Conservation (phyloP, 768 basidiomycete species). For the Pleurotus giganteus region DNA sequence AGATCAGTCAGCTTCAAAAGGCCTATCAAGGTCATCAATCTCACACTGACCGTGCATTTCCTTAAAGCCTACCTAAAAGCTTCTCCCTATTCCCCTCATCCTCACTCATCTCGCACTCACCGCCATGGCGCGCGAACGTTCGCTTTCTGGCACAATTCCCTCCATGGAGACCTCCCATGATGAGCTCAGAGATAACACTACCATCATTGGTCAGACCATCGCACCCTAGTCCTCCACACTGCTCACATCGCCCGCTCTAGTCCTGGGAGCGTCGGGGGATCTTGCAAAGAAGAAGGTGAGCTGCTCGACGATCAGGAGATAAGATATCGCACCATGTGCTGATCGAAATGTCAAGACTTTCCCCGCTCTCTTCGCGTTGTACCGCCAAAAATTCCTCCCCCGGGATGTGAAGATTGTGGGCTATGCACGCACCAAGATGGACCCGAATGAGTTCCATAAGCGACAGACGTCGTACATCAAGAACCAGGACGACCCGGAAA, state of each 20-base stretch:
- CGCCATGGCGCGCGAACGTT: constrained; percentile 46
- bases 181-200: constrained; percentile 81
- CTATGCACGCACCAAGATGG: constrained; percentile 97
- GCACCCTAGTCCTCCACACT: constrained; percentile 1
- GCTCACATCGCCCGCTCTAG: constrained; percentile 36
- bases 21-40: constrained; percentile 5
- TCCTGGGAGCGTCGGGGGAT: constrained; percentile 95
- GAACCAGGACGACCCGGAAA: constrained; percentile 56
- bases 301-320: constrained; percentile 4
- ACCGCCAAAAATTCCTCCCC: constrained; percentile 76
- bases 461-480: constrained; percentile 87
- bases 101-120: constrained; percentile 16
- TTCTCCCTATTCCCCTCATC: constrained; percentile 9
- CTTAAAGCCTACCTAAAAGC: constrained; percentile 12
- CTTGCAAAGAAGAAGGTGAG: constrained; percentile 96
- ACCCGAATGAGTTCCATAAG: constrained; percentile 77
- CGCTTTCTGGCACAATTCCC: constrained; percentile 81
- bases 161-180: constrained; percentile 79
- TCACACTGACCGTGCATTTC: constrained; percentile 13
- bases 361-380: constrained; percentile 92
- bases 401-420: constrained; percentile 87
- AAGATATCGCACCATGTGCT: constrained; percentile 10
- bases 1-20: constrained; percentile 5
- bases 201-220: constrained; percentile 71
- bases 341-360: constrained; percentile 63